phyloP scores from a whole-genome alignment of 1,284 basidiomycete species.

The Farysia itapuensis region DNA sequence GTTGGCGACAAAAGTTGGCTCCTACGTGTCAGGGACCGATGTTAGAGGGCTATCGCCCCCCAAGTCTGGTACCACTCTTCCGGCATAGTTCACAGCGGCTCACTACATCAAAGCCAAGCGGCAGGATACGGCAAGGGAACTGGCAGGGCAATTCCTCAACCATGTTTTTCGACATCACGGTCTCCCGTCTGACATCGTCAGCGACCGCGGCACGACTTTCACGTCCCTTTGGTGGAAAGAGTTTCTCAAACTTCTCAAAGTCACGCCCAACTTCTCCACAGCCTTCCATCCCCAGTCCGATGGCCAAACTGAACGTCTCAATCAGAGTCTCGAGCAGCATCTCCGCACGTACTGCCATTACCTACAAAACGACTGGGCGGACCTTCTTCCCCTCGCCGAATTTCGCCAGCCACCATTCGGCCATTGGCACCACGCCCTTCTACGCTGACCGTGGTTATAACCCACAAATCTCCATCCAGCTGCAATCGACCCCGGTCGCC shows the following conservation, averaged over 20 bases:
- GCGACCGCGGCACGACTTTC: slow-evolving; percentile 61
- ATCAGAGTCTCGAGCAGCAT: slow-evolving; percentile 61
- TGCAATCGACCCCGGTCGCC: too few species aligned
- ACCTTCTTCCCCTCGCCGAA: not conserved
- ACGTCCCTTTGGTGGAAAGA: slow-evolving; percentile 55
- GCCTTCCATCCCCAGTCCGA: slow-evolving; percentile 61
- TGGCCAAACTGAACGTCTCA: slow-evolving; percentile 63
- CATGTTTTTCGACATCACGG: slow-evolving; percentile 59
- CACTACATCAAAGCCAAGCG: slow-evolving; percentile 66
- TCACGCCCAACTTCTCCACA: slow-evolving; percentile 55
- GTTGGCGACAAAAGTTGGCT: too few species aligned
- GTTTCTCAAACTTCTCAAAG: slow-evolving; percentile 22
- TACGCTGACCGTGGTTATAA: too few species aligned
- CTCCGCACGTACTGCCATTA: slow-evolving; percentile 35
- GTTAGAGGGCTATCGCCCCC: too few species aligned
- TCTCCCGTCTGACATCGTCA: slow-evolving; percentile 58
- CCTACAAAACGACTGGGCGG: slow-evolving; percentile 16
- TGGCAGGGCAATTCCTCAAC: slow-evolving; percentile 43
- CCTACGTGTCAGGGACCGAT: too few species aligned
- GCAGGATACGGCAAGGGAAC: slow-evolving; percentile 45
- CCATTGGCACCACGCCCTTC: too few species aligned
- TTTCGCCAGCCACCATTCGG: too few species aligned
- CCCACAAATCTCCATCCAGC: too few species aligned
- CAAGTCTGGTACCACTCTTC: slow-evolving; percentile 54
- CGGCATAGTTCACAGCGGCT: slow-evolving; percentile 54